Evolutionary conservation across 2,329 filamentous ascomycete genomes (phyloP), one percentile per base, ranked within the genome.

Genomic region (Fusarium longipes): DNA sequence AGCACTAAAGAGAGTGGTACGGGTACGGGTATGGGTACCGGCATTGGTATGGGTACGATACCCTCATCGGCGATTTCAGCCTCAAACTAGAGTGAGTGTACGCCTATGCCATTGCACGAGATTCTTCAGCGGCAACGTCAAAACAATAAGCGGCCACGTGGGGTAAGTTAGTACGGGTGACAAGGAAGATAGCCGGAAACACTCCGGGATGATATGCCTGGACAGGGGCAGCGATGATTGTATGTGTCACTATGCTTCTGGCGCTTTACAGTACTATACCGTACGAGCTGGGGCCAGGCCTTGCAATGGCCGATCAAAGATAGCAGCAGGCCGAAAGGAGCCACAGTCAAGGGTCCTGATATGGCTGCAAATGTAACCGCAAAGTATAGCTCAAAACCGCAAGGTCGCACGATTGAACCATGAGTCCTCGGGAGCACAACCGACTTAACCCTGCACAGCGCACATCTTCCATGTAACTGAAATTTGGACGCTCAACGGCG

Each of bases 31-130:
- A 33, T n/a, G 15, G 29, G 22, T 33, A 33, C 14, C 15, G 44
- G 18, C 38, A 45, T 20, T 18, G 17, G 25, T 25, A 36, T 53
- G 29, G 18, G 35, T 35, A 25, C 29, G 45, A 57, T 50, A 45
- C 33, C 27, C 42, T 60, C 53, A 53, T 58, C 54, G 50, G 42
- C 44, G 53, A 55, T 64, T 68, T 72, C 59, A 72, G 62, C 58
- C 70, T 72, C 70, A 70, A 63, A 8, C 24, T 47, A 47, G n/a
- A n/a, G n/a, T n/a, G 45, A 36, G 8, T 18, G 30, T 48, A 49
- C 42, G 56, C 60, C 55, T 57, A 29, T 57, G 17, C 27, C 53
- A 51, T 51, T 56, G 38, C 49, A 57, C 43, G 55, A 50, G 57
- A 43, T 40, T 55, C 51, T 49, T 47, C 40, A 30, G 38, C 44